Base-by-base conservation (phyloP, 257 asterid genomes). In the Primulina huaijiensis region DNA sequence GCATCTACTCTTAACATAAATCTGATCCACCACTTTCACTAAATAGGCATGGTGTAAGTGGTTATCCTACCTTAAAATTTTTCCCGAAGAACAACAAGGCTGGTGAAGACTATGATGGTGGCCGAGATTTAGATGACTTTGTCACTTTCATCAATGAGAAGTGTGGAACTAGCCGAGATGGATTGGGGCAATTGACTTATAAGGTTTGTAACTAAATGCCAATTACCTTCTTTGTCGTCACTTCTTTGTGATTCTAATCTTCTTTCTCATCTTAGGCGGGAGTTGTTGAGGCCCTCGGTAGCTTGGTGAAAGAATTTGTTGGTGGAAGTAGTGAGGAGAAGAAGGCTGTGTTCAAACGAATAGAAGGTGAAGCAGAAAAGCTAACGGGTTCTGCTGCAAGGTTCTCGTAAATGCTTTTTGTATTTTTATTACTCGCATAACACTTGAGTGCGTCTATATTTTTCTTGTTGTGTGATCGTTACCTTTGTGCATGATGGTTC, bases 1-100 rank as follows among this genome's bases (percentile, higher is more conserved):
- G n/a, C n/a, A n/a, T n/a, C n/a, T n/a, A n/a, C n/a, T n/a, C n/a
- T n/a, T n/a, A n/a, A n/a, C n/a, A n/a, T n/a, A n/a, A n/a, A n/a
- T n/a, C 74, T 74, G 27, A 75, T 64, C 19, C 60, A 10, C 63
- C 2, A 43, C 27, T 57, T 52, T 23, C 68, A 30, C 40, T 31
- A 30, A 31, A 43, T 78, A 86, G 92, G 82, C 82, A 83, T 65
- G 89, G 86, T 23, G 80, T 86, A 58, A 82, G 89, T 70, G 87
- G 92, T 69, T 86, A 31, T 74, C 92, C 92, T 43, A 86, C 92
- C 30, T 69, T 86, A 62, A 93, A 91, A 69, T 93, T 93, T 87
- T 93, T 93, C 87, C 96, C 99, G 3, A 93, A 87, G 91, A 85
- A 81, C 76, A 93, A 89, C 83, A 93, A 90, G 80, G 96, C 83